Conservation (phyloP, 768 basidiomycete species). For the Agaricus sinodeliciosus region DNA sequence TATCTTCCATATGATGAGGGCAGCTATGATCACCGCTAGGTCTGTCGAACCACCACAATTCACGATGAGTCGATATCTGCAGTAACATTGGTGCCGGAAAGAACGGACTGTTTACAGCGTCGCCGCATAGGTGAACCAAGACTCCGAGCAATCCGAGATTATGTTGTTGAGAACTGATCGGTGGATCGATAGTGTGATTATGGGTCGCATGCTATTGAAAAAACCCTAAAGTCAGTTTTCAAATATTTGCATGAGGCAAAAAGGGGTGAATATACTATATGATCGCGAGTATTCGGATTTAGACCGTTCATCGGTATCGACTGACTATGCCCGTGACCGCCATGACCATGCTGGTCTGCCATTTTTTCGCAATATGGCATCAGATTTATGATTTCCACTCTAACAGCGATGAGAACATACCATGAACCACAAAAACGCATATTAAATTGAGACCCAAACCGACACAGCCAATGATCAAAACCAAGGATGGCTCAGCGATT, state of each 20-base stretch:
- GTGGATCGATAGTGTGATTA: constrained; percentile 39
- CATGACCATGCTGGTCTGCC: constrained; percentile 36
- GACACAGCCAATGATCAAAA: constrained; percentile 42
- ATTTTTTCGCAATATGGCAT: neutral
- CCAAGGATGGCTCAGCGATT: constrained; percentile 34
- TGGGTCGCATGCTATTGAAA: constrained; percentile 40
- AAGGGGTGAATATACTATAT: constrained; percentile 20
- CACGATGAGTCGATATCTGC: neutral
- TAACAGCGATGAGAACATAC: constrained; percentile 16
- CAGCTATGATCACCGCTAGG: constrained; percentile 47
- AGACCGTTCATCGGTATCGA: constrained; percentile 10
- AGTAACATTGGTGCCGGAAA: constrained; percentile 1
- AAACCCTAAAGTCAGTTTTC: neutral
- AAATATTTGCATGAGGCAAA: neutral
- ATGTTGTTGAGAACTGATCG: constrained; percentile 23
- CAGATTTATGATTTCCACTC: neutral
- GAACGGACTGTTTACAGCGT: constrained; percentile 44
- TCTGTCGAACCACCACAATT: constrained; percentile 24
- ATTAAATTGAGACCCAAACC: constrained; percentile 42
- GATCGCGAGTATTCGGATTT: constrained; percentile 17
- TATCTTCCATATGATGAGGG: constrained; percentile 42
- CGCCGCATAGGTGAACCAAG: constrained; percentile 44
- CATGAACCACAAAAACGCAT: constrained; percentile 44
- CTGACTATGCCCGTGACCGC: constrained; percentile 31
- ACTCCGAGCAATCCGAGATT: constrained; percentile 45